Percentiles rank a stretch among this genome's conserved stretches.
Conservation (phyloP, 345 rosid species). For the Eucalyptus cladocalyx region DNA sequence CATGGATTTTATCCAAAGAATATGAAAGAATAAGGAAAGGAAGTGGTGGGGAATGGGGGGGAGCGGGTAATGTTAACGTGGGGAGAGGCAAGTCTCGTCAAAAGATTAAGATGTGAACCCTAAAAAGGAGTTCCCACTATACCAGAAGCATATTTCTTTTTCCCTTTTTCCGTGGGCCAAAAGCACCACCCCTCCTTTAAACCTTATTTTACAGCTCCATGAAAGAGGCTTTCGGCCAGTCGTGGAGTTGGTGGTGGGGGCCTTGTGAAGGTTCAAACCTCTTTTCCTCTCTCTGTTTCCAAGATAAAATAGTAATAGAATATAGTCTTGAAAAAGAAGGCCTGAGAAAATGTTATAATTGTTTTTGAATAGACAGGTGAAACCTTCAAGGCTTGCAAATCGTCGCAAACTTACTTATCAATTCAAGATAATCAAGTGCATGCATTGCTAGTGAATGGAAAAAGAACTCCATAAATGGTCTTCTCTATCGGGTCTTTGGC, state of each 20-base stretch:
- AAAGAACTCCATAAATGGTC: neutral
- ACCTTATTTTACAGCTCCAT: neutral
- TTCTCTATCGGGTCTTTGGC: neutral
- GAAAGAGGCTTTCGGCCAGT: neutral
- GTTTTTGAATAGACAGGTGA: neutral
- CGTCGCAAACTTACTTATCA: neutral
- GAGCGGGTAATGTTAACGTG: neutral
- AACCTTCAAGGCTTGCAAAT: neutral
- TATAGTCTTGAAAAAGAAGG: neutral
- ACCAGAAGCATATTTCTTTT: neutral
- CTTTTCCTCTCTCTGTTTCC: neutral
- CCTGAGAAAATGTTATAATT: neutral
- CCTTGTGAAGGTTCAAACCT: neutral
- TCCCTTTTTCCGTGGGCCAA: neutral
- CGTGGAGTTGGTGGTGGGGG: neutral
- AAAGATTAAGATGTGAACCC: constrained; percentile 42
- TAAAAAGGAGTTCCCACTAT: constrained; percentile 64
- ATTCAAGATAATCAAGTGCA: neutral
- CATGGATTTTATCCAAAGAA: neutral
- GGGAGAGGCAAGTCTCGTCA: constrained; percentile 36
- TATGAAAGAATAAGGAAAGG: neutral
- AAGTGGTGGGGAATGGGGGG: neutral
- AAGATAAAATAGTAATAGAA: neutral
- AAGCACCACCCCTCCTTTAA: neutral
- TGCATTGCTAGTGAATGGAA: neutral